phyloP scores from a whole-genome alignment of 768 basidiomycete genomes.

The Tulasnella sp. region DNA sequence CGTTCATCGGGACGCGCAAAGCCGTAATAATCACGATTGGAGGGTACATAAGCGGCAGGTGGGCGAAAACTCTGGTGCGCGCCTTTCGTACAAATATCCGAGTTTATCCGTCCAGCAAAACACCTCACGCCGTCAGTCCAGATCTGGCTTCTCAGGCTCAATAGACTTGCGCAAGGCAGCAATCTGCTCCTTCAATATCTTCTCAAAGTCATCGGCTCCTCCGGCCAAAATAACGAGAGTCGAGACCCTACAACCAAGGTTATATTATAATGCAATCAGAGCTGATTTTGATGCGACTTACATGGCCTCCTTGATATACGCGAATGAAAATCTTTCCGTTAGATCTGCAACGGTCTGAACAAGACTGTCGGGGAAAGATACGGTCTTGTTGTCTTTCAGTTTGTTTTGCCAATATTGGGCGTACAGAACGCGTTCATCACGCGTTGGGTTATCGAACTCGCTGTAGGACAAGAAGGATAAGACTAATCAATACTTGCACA shows the following conservation, averaged over 20 bases:
- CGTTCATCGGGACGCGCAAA: too few species aligned
- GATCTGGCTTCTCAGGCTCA: constrained; percentile 31
- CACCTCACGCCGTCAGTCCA: not conserved
- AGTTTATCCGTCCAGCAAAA: not conserved
- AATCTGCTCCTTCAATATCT: constrained; percentile 46
- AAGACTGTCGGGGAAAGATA: constrained; percentile 56
- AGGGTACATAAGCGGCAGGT: too few species aligned
- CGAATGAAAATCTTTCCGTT: constrained; percentile 67
- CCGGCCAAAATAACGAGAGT: constrained; percentile 53
- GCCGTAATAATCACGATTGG: too few species aligned
- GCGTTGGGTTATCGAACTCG: constrained; percentile 54
- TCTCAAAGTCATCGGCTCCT: constrained; percentile 39
- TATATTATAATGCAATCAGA: not conserved
- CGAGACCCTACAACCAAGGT: constrained; percentile 34
- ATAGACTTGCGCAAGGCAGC: constrained; percentile 52
- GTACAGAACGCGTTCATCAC: constrained; percentile 53
- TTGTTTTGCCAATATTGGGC: constrained; percentile 72
- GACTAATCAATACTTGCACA: not conserved
- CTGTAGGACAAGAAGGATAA: not conserved
- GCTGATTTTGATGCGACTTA: constrained; percentile 28
- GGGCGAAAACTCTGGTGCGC: too few species aligned
- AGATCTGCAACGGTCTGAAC: constrained; percentile 43
- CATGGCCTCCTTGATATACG: constrained; percentile 85
- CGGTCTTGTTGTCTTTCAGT: constrained; percentile 44
- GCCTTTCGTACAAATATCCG: too few species aligned